Percentiles rank a stretch among this genome's conserved stretches.
Conservation (phyloP, 176 grass and related monocot species). For the Eleusine coracana region DNA sequence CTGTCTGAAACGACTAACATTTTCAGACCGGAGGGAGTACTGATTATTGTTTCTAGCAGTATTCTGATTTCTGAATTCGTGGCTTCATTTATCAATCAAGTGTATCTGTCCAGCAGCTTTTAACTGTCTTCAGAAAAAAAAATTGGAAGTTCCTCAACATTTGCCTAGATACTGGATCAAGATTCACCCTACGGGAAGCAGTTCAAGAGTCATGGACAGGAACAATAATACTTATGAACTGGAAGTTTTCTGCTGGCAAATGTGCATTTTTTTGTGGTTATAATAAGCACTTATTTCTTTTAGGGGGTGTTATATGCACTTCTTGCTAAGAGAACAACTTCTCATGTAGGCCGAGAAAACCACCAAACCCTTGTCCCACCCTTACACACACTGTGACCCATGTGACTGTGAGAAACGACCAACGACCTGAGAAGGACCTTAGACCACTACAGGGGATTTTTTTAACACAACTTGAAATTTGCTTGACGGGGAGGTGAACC, state of each 20-base stretch:
- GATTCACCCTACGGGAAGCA: conserved; percentile 97
- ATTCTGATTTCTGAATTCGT: background rate
- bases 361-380: too few relatives aligned
- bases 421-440: too few relatives aligned
- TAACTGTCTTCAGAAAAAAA: background rate
- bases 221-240: conserved; percentile 91
- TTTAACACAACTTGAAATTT: too few relatives aligned
- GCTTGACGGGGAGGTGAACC: too few relatives aligned
- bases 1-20: too few relatives aligned
- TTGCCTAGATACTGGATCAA: conserved; percentile 78
- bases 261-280: background rate
- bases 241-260: conserved; percentile 52
- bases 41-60: background rate
- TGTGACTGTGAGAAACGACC: too few relatives aligned
- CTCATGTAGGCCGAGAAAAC: too few relatives aligned
- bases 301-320: too few relatives aligned
- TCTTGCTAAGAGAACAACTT: background rate
- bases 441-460: too few relatives aligned
- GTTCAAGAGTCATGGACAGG: conserved; percentile 78
- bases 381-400: too few relatives aligned
- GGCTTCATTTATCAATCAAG: background rate
- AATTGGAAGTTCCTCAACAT: conserved; percentile 2
- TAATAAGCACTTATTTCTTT: too few relatives aligned
- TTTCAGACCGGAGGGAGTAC: background rate
- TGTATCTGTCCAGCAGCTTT: background rate